A percentile compares a stretch with the other conserved stretches of the same genome.
Conservation (phyloP, 2,329 filamentous ascomycete genomes). For the Lanzia echinophila region DNA sequence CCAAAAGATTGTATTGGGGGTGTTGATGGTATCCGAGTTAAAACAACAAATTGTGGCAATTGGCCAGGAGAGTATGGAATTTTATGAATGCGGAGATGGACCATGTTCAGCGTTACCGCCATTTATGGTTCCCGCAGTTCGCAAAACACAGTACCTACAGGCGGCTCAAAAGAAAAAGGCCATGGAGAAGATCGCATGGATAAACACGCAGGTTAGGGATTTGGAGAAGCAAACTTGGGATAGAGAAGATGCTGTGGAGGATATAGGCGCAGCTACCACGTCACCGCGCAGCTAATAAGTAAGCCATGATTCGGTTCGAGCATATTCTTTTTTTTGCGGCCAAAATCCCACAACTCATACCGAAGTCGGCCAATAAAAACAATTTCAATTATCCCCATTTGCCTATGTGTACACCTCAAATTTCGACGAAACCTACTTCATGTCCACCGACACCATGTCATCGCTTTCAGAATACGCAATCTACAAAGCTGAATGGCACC, state of each 20-base stretch:
- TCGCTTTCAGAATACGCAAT: too few species aligned
- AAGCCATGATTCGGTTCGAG: background rate
- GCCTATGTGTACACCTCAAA: too few species aligned
- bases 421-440: too few species aligned
- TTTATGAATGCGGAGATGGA: constrained; percentile 64
- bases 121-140: constrained; percentile 57
- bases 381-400: too few species aligned
- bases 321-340: too few species aligned
- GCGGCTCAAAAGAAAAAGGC: constrained; percentile 49
- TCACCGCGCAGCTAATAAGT: too few species aligned
- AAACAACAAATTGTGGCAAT: constrained; percentile 67
- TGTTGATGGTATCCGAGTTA: constrained; percentile 66
- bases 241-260: constrained; percentile 62
- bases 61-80: constrained; percentile 69
- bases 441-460: too few species aligned
- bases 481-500: too few species aligned
- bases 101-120: constrained; percentile 50
- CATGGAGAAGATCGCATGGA: constrained; percentile 53
- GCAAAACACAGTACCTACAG: constrained; percentile 53
- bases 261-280: constrained; percentile 44
- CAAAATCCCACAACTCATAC: too few species aligned
- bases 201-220: constrained; percentile 50
- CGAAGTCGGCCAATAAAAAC: too few species aligned
- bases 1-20: constrained; percentile 49
- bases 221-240: constrained; percentile 74